A percentile compares a stretch with the other conserved stretches of the same genome.
phyloP scores from a whole-genome alignment of 768 basidiomycete genomes.

The Coprinopsis cinerea region DNA sequence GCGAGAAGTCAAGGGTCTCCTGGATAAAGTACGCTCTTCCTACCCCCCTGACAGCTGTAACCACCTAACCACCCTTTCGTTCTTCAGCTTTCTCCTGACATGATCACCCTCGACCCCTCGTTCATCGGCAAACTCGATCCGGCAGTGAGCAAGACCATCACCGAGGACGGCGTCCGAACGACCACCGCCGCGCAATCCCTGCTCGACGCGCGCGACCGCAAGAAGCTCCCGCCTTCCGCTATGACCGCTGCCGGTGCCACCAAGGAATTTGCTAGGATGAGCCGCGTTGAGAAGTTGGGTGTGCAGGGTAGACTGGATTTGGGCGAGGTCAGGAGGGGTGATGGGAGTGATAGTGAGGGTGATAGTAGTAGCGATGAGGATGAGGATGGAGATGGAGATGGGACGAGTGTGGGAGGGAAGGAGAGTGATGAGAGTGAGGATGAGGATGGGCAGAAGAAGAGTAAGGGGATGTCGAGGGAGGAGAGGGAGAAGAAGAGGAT shows the following conservation, averaged over 20 bases:
- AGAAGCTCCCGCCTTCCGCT: not conserved
- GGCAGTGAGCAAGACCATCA: conserved; percentile 45
- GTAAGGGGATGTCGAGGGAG: conserved; percentile 18
- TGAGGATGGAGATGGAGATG: conserved; percentile 32
- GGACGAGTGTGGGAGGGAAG: conserved; percentile 39
- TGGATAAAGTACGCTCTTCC: conserved; percentile 67
- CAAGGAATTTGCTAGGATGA: conserved; percentile 64
- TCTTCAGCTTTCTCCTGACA: conserved; percentile 81
- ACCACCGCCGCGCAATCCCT: conserved; percentile 9
- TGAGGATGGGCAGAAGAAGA: not conserved
- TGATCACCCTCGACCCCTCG: conserved; percentile 81
- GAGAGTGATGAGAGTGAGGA: conserved; percentile 27
- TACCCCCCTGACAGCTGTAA: not conserved
- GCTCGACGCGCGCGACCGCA: conserved; percentile 7
- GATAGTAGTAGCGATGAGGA: conserved; percentile 36
- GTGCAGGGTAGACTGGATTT: conserved; percentile 70
- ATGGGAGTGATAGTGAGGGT: conserved; percentile 29
- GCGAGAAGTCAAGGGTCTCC: conserved; percentile 80
- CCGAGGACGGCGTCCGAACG: conserved; percentile 35
- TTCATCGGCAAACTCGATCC: conserved; percentile 67
- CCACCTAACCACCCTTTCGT: not conserved
- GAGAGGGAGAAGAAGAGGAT: conserved; percentile 71
- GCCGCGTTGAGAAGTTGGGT: conserved; percentile 74
- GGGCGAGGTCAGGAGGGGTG: conserved; percentile 28
- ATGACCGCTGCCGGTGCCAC: conserved; percentile 34